These are phyloP conservation scores for Hemisphaericaspora subhashii DNA, from an alignment of 1,139 yeast genomes.

Conservation along the genomic window DNA sequence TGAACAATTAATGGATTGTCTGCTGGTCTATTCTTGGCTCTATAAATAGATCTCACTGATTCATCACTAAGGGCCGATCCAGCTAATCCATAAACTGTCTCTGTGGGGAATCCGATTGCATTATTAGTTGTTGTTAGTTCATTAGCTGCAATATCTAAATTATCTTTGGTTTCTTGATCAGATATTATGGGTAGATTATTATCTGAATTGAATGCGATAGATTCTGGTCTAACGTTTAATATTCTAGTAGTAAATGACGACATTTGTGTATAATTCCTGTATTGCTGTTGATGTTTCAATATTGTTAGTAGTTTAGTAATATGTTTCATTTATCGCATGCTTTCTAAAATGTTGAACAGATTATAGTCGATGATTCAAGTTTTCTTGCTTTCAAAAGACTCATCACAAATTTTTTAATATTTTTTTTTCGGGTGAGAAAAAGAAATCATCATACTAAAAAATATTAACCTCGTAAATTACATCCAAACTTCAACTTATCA, in stretches of 20 bases:
- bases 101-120: slow-evolving; percentile 93
- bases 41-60: slow-evolving; percentile 73
- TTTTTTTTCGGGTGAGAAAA: too few species aligned
- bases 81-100: slow-evolving; percentile 94
- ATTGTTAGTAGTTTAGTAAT: not conserved
- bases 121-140: slow-evolving; percentile 50
- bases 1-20: slow-evolving; percentile 94
- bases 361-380: not conserved
- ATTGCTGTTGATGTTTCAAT: not conserved
- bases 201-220: slow-evolving; percentile 26
- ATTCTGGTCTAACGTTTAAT: slow-evolving; percentile 30
- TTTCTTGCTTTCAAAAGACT: too few species aligned
- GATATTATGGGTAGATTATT: slow-evolving; percentile 40
- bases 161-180: slow-evolving; percentile 50
- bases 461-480: too few species aligned
- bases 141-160: slow-evolving; percentile 58
- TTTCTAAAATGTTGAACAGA: too few species aligned
- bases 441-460: too few species aligned
- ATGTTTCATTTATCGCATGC: not conserved
- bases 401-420: not conserved
- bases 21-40: slow-evolving; percentile 89
- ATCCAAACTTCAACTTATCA: too few species aligned
- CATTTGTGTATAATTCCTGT: not conserved
- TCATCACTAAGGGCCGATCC: slow-evolving; percentile 79
- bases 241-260: slow-evolving; percentile 28